Evolutionary conservation across 2,329 filamentous ascomycete genomes (phyloP).

Genomic region (Beauveria caledonica): DNA sequence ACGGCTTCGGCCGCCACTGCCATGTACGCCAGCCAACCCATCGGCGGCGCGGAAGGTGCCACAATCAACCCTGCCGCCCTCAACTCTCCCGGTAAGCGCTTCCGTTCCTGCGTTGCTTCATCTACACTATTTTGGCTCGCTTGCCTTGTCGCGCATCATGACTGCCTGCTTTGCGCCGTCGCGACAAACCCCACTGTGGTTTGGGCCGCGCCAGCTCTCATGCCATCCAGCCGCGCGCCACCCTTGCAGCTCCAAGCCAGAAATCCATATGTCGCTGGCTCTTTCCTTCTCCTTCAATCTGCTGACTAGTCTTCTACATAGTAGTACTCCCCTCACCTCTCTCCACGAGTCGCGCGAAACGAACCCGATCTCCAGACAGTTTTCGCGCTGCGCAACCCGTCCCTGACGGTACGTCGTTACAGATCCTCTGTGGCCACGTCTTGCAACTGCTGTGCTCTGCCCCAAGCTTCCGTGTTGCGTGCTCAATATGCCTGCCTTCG

Average conservation of each 20-base stretch:
- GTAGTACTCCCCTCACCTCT: constrained; percentile 37
- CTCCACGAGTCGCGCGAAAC: constrained; percentile 64
- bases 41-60: constrained; percentile 72
- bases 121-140: constrained; percentile 4
- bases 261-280: constrained; percentile 7
- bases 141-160: constrained; percentile 12
- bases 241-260: constrained; percentile 11
- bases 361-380: constrained; percentile 66
- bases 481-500: not conserved
- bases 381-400: constrained; percentile 47
- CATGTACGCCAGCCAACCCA: constrained; percentile 42
- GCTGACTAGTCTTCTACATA: constrained; percentile 19
- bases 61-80: constrained; percentile 88
- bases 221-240: not conserved
- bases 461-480: constrained; percentile 19
- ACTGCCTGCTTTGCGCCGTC: constrained; percentile 2
- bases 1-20: constrained; percentile 16
- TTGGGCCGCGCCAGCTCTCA: not conserved
- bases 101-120: constrained; percentile 9
- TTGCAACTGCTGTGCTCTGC: constrained; percentile 24
- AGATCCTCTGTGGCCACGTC: constrained; percentile 26
- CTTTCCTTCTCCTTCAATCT: constrained; percentile 10
- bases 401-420: constrained; percentile 63
- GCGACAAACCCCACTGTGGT: not conserved
- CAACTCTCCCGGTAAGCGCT: constrained; percentile 63